Percentiles rank a stretch among this genome's conserved stretches.
Conservation (phyloP, 1,284 basidiomycete genomes). For the Cryptococcus depauperatus region DNA sequence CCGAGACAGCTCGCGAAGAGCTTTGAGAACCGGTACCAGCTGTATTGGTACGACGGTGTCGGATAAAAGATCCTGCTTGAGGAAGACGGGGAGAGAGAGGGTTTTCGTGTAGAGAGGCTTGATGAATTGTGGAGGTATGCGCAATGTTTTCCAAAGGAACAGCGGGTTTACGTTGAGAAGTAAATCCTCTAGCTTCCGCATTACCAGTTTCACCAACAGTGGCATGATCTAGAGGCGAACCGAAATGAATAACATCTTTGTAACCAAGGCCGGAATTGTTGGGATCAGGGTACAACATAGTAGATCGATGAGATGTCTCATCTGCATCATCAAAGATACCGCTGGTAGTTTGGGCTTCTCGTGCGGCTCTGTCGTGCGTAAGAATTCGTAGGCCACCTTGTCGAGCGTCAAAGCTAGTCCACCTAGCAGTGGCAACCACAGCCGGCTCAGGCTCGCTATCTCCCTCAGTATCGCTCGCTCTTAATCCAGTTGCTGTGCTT, state of each 20-base stretch:
- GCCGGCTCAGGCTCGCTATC: slow-evolving; percentile 37
- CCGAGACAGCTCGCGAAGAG: slow-evolving; percentile 9
- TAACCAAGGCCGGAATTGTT: slow-evolving; percentile 32
- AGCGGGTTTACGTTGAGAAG: slow-evolving; percentile 5
- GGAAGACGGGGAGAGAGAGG: slow-evolving; percentile 39
- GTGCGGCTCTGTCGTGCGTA: slow-evolving; percentile 5
- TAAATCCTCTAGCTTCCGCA: slow-evolving; percentile 6
- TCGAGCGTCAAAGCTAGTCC: slow-evolving; percentile 6
- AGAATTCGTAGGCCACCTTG: slow-evolving; percentile 27
- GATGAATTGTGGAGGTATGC: slow-evolving; percentile 29
- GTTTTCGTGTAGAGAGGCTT: slow-evolving; percentile 22
- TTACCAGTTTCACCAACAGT: slow-evolving; percentile 2
- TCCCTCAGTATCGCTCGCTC: slow-evolving; percentile 32
- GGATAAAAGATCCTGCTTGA: slow-evolving; percentile 32
- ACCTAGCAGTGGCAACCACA: slow-evolving; percentile 32
- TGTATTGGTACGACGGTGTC: slow-evolving; percentile 19
- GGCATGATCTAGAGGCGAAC: slow-evolving; percentile 16
- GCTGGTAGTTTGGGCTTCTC: neutral
- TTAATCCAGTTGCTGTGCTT: slow-evolving; percentile 27
- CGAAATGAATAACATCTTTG: slow-evolving; percentile 36
- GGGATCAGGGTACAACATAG: slow-evolving; percentile 20
- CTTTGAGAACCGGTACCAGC: slow-evolving; percentile 5
- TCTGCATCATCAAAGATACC: slow-evolving; percentile 38
- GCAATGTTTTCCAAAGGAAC: slow-evolving; percentile 6
- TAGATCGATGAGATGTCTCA: slow-evolving; percentile 22